phyloP scores from a whole-genome alignment of 495 filamentous ascomycete genomes.

The Neurospora discreta region DNA sequence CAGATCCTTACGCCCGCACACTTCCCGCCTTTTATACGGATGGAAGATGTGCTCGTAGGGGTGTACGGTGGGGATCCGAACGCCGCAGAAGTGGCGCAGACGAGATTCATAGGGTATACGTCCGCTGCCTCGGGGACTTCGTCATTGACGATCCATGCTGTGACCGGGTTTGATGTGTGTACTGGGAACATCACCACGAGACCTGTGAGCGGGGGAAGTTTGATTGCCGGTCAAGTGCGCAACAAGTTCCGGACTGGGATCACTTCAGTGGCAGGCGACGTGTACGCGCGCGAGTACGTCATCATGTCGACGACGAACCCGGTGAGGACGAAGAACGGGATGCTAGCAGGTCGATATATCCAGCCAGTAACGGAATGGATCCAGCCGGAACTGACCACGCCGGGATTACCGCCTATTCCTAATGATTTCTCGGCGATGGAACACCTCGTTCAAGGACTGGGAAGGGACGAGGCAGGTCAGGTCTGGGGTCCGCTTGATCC shows the following conservation, averaged over 20 bases:
- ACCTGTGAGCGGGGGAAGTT: conserved; percentile 10
- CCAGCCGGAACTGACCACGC: conserved; percentile 9
- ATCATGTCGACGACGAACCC: background rate
- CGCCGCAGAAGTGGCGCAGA: conserved; percentile 23
- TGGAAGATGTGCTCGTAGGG: conserved; percentile 26
- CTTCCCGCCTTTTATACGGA: conserved; percentile 22
- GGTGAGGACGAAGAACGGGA: conserved; percentile 23
- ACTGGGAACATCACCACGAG: conserved; percentile 25
- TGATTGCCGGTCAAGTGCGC: background rate
- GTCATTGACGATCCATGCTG: conserved; percentile 25
- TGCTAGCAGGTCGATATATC: conserved; percentile 28
- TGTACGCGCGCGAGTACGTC: conserved; percentile 29
- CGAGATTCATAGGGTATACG: conserved; percentile 12
- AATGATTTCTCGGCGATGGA: conserved; percentile 7
- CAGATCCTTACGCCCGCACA: conserved; percentile 18
- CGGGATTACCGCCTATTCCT: conserved; percentile 9
- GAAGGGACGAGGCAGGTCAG: conserved; percentile 7
- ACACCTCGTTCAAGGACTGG: conserved; percentile 12
- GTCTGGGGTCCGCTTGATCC: conserved; percentile 12
- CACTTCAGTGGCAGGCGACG: conserved; percentile 16
- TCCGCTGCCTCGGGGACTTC: conserved; percentile 2
- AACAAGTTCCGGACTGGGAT: conserved; percentile 4
- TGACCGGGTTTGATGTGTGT: conserved; percentile 28
- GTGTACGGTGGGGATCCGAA: conserved; percentile 18
- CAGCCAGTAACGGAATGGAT: conserved; percentile 31